Conservation (phyloP, 1,284 basidiomycete species). For the Moesziomyces globuligerus region DNA sequence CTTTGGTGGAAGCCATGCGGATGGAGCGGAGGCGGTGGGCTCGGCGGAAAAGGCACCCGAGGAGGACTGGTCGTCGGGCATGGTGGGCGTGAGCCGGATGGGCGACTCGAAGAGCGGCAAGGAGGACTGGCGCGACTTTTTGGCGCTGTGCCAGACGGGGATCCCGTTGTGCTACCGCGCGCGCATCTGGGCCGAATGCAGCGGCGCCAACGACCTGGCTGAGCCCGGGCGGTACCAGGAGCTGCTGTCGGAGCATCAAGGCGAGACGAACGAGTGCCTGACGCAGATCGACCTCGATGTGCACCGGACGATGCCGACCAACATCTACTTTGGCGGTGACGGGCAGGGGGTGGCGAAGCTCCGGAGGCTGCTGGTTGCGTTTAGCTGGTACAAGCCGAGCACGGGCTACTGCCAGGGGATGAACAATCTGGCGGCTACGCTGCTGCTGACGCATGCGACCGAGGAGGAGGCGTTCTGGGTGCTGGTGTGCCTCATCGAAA, state of each 20-base stretch:
- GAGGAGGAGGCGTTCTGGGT: slow-evolving; percentile 99
- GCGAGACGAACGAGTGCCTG: slow-evolving; percentile 72
- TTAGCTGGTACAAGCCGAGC: slow-evolving; percentile 76
- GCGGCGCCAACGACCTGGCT: slow-evolving; percentile 86
- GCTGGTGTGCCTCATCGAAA: slow-evolving; percentile 78
- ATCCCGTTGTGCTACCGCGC: slow-evolving; percentile 87
- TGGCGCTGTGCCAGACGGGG: slow-evolving; percentile 80
- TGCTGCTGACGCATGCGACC: slow-evolving; percentile 88
- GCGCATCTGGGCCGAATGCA: slow-evolving; percentile 88
- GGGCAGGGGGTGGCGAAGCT: slow-evolving; percentile 92
- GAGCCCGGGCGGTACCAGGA: slow-evolving; percentile 93
- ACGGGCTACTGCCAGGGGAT: slow-evolving; percentile 73
- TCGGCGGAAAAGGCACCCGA: slow-evolving; percentile 46
- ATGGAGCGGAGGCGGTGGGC: slow-evolving; percentile 24
- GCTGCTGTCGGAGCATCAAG: slow-evolving; percentile 74
- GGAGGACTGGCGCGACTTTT: slow-evolving; percentile 83
- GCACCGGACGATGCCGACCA: slow-evolving; percentile 79
- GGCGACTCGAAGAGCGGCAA: slow-evolving; percentile 75
- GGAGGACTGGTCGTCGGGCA: slow-evolving; percentile 59
- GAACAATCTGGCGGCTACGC: slow-evolving; percentile 92
- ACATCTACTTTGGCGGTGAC: slow-evolving; percentile 95
- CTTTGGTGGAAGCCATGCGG: slow-evolving; percentile 22
- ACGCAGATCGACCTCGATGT: slow-evolving; percentile 97
- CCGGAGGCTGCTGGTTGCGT: slow-evolving; percentile 85
- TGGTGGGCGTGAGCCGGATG: slow-evolving; percentile 89